These are phyloP conservation scores for Ophiostoma piceae DNA, from an alignment of 2,329 filamentous ascomycete species.

Conservation along the genomic window DNA sequence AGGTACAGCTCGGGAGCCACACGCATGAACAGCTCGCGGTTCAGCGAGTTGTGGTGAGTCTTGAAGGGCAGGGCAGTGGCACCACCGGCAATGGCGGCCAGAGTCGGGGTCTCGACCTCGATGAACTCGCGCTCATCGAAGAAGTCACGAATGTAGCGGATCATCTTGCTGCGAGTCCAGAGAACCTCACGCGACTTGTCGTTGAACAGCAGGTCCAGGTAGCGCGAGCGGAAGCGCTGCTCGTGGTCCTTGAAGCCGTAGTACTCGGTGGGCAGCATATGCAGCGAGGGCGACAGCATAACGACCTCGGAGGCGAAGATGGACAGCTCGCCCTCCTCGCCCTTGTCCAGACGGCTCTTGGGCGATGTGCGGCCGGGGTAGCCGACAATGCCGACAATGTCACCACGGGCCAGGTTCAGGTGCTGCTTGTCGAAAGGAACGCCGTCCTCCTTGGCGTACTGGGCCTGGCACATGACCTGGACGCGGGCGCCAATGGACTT, in stretches of 20 bases:
- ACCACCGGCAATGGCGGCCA: constrained; percentile 92
- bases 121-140: constrained; percentile 84
- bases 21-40: constrained; percentile 92
- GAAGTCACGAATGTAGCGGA: constrained; percentile 81
- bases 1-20: constrained; percentile 93
- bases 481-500: constrained; percentile 65
- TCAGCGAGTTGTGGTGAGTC: constrained; percentile 91
- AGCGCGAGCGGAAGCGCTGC: constrained; percentile 85
- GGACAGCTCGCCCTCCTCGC: constrained; percentile 83
- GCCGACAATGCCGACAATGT: constrained; percentile 84
- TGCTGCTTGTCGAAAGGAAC: constrained; percentile 76
- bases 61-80: constrained; percentile 93
- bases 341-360: constrained; percentile 74
- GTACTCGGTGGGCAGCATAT: constrained; percentile 82
- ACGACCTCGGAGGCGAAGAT: constrained; percentile 85
- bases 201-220: constrained; percentile 97
- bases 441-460: constrained; percentile 64
- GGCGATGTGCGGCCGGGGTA: constrained; percentile 81
- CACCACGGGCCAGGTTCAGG: constrained; percentile 79
- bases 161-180: constrained; percentile 78
- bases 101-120: constrained; percentile 95
- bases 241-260: constrained; percentile 96
- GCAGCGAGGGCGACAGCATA: constrained; percentile 84
- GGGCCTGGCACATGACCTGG: constrained; percentile 87
- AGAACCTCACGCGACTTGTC: constrained; percentile 78